Percentiles rank a stretch among this genome's conserved stretches.
Evolutionary conservation across 208 protist species (phyloP).

Genomic region (Crithidia fasciculata): DNA sequence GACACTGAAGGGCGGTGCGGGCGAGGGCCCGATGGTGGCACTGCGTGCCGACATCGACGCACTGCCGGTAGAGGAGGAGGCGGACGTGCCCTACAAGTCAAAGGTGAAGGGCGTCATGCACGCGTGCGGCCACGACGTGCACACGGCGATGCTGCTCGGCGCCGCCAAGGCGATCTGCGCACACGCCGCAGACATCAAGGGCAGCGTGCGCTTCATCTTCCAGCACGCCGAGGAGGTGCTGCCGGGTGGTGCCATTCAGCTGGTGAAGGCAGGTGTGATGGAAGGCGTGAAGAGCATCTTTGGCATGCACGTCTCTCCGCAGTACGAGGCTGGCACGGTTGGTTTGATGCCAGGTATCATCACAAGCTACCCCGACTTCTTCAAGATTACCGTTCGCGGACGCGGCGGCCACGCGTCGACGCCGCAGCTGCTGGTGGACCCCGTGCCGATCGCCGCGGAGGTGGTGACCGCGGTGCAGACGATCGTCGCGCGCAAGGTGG

Average conservation of each 20-base stretch:
- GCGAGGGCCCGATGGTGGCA: conserved; percentile 53
- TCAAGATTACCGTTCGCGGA: conserved; percentile 59
- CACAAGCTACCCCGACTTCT: conserved; percentile 44
- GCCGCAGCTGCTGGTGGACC: conserved; percentile 61
- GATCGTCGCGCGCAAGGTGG: conserved; percentile 61
- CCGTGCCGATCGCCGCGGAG: conserved; percentile 64
- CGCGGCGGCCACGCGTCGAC: conserved; percentile 64
- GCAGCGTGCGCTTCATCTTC: conserved; percentile 77
- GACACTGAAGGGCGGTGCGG: conserved; percentile 58
- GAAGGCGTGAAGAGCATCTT: conserved; percentile 68
- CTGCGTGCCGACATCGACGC: conserved; percentile 79
- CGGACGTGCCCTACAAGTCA: conserved; percentile 67
- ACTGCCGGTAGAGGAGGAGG: conserved; percentile 68
- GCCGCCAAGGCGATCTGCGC: conserved; percentile 71
- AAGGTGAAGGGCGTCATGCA: conserved; percentile 68
- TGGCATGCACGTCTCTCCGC: conserved; percentile 45
- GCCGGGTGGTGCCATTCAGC: conserved; percentile 63
- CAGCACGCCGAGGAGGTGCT: conserved; percentile 75
- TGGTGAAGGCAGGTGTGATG: conserved; percentile 60
- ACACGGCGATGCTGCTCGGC: conserved; percentile 76
- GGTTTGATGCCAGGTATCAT: conserved; percentile 37
- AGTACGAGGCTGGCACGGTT: conserved; percentile 39
- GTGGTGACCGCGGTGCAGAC: conserved; percentile 59
- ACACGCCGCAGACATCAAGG: conserved; percentile 47
- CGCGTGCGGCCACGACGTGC: conserved; percentile 72